phyloP scores from a whole-genome alignment of 352 stramenopile species.

The Saprolegnia parasitica region DNA sequence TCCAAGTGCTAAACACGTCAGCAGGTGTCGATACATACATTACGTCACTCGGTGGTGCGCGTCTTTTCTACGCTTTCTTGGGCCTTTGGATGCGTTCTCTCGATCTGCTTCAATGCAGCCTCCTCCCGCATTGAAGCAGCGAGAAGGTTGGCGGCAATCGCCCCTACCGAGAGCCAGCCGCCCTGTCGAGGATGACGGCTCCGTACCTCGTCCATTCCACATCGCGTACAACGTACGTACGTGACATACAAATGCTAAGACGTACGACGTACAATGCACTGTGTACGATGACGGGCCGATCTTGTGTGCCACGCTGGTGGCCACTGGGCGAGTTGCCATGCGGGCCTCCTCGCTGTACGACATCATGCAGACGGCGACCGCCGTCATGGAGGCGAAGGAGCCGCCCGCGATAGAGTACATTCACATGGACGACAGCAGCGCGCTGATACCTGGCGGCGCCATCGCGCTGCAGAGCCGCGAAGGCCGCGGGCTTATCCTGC shows the following conservation, averaged over 20 bases:
- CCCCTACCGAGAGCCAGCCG: not conserved
- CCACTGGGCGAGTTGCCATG: constrained; percentile 4
- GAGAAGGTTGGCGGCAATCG: too few species aligned
- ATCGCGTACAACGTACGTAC: not conserved
- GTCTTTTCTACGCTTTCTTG: too few species aligned
- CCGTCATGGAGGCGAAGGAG: constrained; percentile 7
- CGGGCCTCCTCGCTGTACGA: constrained; percentile 10
- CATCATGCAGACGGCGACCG: constrained; percentile 18
- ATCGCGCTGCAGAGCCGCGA: not conserved
- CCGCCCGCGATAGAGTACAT: constrained; percentile 11
- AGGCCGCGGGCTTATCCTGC: constrained; percentile 1
- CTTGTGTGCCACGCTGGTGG: not conserved
- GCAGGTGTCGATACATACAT: too few species aligned
- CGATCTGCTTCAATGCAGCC: too few species aligned
- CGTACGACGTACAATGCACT: not conserved
- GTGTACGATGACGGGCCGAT: not conserved
- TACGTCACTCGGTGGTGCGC: too few species aligned
- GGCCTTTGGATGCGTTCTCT: too few species aligned
- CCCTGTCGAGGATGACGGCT: not conserved
- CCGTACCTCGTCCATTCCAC: not conserved
- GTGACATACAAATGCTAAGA: not conserved
- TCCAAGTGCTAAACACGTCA: too few species aligned
- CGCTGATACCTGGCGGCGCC: constrained; percentile 1
- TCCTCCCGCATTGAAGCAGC: too few species aligned
- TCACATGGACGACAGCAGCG: constrained; percentile 14